These are phyloP conservation scores for Pyricularia sp. DNA, from an alignment of 2,329 filamentous ascomycete genomes.

Conservation along the genomic window DNA sequence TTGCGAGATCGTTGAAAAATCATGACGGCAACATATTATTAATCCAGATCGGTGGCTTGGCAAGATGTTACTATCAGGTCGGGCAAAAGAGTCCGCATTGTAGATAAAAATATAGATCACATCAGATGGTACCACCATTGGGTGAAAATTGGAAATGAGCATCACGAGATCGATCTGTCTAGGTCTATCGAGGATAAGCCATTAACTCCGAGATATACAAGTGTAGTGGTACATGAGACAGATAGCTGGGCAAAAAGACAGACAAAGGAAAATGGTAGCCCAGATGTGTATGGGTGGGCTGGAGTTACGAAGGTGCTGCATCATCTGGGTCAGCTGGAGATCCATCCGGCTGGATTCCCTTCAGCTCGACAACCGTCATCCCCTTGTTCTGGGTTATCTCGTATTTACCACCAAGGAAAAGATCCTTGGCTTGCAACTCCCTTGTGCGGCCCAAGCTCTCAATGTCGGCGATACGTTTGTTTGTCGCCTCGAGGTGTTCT, in stretches of 20 bases:
- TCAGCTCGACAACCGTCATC: slow-evolving; percentile 1
- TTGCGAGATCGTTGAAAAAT: not conserved
- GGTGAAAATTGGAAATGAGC: not conserved
- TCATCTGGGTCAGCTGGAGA: not conserved
- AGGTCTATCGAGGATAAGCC: not conserved
- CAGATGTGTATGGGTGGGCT: not conserved
- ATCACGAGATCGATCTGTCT: not conserved
- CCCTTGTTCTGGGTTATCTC: slow-evolving; percentile 34
- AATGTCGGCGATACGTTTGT: slow-evolving; percentile 83
- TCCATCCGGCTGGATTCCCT: not conserved
- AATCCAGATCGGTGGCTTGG: not conserved
- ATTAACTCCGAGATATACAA: not conserved
- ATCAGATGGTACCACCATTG: not conserved
- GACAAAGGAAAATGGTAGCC: not conserved
- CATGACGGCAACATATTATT: not conserved
- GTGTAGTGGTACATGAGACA: not conserved
- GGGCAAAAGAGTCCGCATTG: not conserved
- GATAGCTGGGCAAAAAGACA: not conserved
- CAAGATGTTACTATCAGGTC: not conserved
- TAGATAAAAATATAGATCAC: not conserved
- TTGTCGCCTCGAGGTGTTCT: slow-evolving; percentile 69
- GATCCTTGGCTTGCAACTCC: slow-evolving; percentile 89
- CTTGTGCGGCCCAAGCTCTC: slow-evolving; percentile 90
- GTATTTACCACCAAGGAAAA: slow-evolving; percentile 79
- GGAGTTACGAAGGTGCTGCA: not conserved